Evolutionary conservation across 495 filamentous ascomycete genomes (phyloP).

Genomic region (Aspergillus kassunensis): DNA sequence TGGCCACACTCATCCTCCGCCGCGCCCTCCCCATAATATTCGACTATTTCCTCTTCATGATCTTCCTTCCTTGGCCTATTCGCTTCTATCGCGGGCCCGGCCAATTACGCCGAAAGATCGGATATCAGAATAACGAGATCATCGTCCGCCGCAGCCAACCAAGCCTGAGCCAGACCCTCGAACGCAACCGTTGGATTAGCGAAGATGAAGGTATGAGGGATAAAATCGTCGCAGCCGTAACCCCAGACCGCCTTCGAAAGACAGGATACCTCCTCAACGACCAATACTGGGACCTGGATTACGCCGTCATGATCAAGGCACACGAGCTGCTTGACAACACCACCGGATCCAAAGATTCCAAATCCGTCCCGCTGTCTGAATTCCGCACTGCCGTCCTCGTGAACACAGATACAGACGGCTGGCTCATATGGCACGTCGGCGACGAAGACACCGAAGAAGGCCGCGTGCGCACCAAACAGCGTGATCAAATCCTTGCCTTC

Average conservation of each 20-base stretch:
- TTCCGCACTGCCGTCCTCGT: conserved; percentile 65
- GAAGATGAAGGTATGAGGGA: conserved; percentile 47
- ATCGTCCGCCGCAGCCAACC: conserved; percentile 64
- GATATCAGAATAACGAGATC: conserved; percentile 68
- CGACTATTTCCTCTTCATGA: conserved; percentile 65
- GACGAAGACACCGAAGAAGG: conserved; percentile 53
- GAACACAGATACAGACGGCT: conserved; percentile 58
- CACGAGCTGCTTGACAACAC: conserved; percentile 53
- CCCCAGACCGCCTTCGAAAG: conserved; percentile 58
- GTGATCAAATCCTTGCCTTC: conserved; percentile 65
- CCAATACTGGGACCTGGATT: conserved; percentile 78
- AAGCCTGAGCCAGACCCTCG: conserved; percentile 31
- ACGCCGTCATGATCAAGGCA: conserved; percentile 65
- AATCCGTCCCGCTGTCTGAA: conserved; percentile 36
- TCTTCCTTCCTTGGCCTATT: conserved; percentile 71
- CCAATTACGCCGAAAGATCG: conserved; percentile 66
- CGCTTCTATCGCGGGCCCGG: conserved; percentile 63
- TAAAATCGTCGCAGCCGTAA: conserved; percentile 59
- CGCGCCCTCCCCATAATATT: conserved; percentile 59
- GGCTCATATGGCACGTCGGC: conserved; percentile 55
- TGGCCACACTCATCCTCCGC: conserved; percentile 44
- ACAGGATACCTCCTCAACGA: conserved; percentile 78
- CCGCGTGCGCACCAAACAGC: conserved; percentile 35
- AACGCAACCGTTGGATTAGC: conserved; percentile 40
- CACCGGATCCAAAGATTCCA: conserved; percentile 36